Evolutionary conservation across 768 basidiomycete genomes (phyloP).

Genomic region (Gautieria morchelliformis): DNA sequence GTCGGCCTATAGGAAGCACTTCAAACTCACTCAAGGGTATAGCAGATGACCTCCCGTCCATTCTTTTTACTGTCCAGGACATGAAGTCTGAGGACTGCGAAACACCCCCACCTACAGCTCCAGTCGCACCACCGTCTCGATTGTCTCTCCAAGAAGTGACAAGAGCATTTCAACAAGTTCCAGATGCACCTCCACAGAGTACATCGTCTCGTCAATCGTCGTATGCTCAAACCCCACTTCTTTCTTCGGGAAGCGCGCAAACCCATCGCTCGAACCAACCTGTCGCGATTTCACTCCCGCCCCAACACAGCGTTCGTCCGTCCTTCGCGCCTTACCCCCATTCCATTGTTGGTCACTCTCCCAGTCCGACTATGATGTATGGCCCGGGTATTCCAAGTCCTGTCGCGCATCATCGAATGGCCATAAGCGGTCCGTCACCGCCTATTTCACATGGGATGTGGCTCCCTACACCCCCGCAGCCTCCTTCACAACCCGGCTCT

Average conservation of each 20-base stretch:
- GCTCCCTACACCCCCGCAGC: slow-evolving; percentile 43
- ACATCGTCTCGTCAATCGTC: slow-evolving; percentile 6
- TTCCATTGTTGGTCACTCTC: slow-evolving; percentile 65
- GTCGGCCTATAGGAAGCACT: slow-evolving; percentile 48
- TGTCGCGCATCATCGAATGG: slow-evolving; percentile 39
- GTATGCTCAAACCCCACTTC: slow-evolving; percentile 6
- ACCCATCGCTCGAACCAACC: slow-evolving; percentile 11
- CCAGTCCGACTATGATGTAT: slow-evolving; percentile 59
- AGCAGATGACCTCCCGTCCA: slow-evolving; percentile 67
- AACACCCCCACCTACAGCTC: slow-evolving; percentile 57
- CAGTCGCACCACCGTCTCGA: slow-evolving; percentile 48
- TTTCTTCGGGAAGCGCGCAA: slow-evolving; percentile 6
- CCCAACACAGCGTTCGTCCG: slow-evolving; percentile 41
- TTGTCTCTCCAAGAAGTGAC: slow-evolving; percentile 80
- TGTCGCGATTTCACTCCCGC: slow-evolving; percentile 27
- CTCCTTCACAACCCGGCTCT: slow-evolving; percentile 22
- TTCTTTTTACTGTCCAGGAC: slow-evolving; percentile 76
- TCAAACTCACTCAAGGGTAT: slow-evolving; percentile 79
- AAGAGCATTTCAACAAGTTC: slow-evolving; percentile 81
- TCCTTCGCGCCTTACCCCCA: slow-evolving; percentile 53
- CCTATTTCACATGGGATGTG: slow-evolving; percentile 57
- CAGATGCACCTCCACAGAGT: slow-evolving; percentile 41
- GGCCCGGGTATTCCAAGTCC: slow-evolving; percentile 45
- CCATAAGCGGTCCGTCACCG: slow-evolving; percentile 51
- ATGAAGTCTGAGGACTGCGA: slow-evolving; percentile 82